phyloP scores from a whole-genome alignment of 1,284 basidiomycete species.

The Flammula alnicola region DNA sequence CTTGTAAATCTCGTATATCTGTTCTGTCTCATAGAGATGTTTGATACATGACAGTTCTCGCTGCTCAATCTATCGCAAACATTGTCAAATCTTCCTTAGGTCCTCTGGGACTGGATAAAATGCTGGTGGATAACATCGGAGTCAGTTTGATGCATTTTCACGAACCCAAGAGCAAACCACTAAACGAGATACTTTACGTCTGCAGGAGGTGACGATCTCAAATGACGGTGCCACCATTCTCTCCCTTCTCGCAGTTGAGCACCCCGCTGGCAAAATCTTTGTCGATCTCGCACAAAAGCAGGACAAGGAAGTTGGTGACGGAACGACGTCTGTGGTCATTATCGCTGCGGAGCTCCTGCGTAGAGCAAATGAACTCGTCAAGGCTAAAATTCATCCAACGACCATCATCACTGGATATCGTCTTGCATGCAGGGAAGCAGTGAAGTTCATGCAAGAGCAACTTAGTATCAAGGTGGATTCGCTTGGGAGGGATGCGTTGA shows the following conservation, averaged over 20 bases:
- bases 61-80: conserved; percentile 96
- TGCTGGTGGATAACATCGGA: conserved; percentile 99
- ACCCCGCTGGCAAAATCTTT: conserved; percentile 95
- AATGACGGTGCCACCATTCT: conserved; percentile 99
- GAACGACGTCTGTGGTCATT: conserved; percentile 98
- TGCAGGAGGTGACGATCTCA: conserved; percentile 97
- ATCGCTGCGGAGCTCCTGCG: conserved; percentile 95
- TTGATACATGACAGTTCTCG: conserved; percentile 69
- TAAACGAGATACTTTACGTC: conserved; percentile 14
- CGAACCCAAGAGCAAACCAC: conserved; percentile 4
- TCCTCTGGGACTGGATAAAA: conserved; percentile 94
- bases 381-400: conserved; percentile 98
- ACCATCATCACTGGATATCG: conserved; percentile 99
- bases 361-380: conserved; percentile 97
- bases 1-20: conserved; percentile 10
- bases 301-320: conserved; percentile 99
- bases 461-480: conserved; percentile 94
- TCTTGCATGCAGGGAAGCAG: conserved; percentile 96
- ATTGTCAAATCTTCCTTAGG: conserved; percentile 97
- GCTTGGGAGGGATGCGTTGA: conserved; percentile 88
- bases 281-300: conserved; percentile 99
- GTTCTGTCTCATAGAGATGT: conserved; percentile 18
- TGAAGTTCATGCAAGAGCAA: conserved; percentile 98
- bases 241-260: conserved; percentile 89
- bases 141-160: conserved; percentile 46